Evolutionary conservation across 225 moss, liverwort and hornwort species (phyloP), one percentile per base, ranked within the genome.

Genomic region (Antitrichia curtipendula): DNA sequence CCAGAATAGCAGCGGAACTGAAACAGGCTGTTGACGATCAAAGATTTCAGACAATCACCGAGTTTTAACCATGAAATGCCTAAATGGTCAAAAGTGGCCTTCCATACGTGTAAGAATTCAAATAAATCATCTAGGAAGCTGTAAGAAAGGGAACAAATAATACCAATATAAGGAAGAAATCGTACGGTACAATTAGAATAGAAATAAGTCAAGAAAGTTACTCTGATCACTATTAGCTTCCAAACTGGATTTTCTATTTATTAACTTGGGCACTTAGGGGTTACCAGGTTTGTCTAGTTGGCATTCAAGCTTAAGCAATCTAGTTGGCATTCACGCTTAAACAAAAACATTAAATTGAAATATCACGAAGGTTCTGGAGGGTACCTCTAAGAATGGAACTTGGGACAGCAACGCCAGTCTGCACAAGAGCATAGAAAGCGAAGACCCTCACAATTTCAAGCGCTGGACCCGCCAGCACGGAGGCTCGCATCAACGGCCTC

Each of bases 401-500:
- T 76, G 91, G 93, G 78, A 91, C 95, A 65, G 98, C 98, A 78
- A 98, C 74, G 53, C 98, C 97, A 41, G 93, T 94, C 87, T 96
- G 89, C 90, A 98, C 84, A 53, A 98, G 92, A 36, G 95, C 91
- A 85, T 98, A 98, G 90, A 96, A 98, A 71, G 93, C 96, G 49
- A 94, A 91, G 53, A 97, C 92, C 81, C 98, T 94, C 68, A 97
- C 93, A 88, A 95, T 75, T 85, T 95, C 95, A 73, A 95, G 90
- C 29, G 93, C 96, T 68, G 96, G 96, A 87, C 95, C 96, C 79
- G 94, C 93, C 91, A 98, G 87, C 90, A 96, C 69, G 49, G 97
- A 95, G 57, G 97, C 97, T 64, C 88, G 85, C 63, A 94, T 88
- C 82, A 78, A 80, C 38, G 92, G 92, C 86, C 90, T 93, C 71